These are phyloP conservation scores for Cercospora sp. DNA, from an alignment of 2,329 filamentous ascomycete species.

Conservation along the genomic window DNA sequence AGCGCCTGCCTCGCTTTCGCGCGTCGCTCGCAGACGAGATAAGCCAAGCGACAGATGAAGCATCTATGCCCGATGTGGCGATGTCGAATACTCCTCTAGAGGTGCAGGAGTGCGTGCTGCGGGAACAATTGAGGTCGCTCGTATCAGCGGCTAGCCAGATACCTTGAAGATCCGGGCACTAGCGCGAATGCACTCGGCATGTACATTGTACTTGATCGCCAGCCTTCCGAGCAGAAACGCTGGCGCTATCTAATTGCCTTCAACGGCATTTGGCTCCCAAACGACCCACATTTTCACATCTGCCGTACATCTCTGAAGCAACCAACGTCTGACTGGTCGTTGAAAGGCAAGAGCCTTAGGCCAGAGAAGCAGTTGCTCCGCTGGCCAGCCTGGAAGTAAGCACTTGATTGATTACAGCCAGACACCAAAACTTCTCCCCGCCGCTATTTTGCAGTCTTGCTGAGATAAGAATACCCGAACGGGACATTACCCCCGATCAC, in stretches of 20 bases:
- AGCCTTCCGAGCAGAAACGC: neutral
- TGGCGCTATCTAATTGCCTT: neutral
- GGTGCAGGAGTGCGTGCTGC: neutral
- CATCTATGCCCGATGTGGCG: neutral
- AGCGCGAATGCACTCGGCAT: neutral
- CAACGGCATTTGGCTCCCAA: neutral
- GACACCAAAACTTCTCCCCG: neutral
- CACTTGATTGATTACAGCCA: neutral
- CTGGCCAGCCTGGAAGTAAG: neutral
- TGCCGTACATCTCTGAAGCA: neutral
- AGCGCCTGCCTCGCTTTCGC: neutral
- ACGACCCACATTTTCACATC: neutral
- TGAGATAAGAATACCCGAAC: neutral
- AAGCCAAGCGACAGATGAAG: neutral
- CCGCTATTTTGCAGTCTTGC: neutral
- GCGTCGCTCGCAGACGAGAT: neutral
- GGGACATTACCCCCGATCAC: neutral
- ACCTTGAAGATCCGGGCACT: neutral
- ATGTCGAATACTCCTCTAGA: neutral
- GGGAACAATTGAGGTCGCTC: conserved; percentile 4
- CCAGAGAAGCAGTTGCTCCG: neutral
- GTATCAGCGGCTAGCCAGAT: neutral
- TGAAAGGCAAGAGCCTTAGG: neutral
- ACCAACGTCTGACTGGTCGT: neutral
- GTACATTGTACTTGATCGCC: neutral